Percentiles rank a stretch among this genome's conserved stretches.
Evolutionary conservation across 306 rosid species (phyloP).

Genomic region (Mimosa bimucronata): DNA sequence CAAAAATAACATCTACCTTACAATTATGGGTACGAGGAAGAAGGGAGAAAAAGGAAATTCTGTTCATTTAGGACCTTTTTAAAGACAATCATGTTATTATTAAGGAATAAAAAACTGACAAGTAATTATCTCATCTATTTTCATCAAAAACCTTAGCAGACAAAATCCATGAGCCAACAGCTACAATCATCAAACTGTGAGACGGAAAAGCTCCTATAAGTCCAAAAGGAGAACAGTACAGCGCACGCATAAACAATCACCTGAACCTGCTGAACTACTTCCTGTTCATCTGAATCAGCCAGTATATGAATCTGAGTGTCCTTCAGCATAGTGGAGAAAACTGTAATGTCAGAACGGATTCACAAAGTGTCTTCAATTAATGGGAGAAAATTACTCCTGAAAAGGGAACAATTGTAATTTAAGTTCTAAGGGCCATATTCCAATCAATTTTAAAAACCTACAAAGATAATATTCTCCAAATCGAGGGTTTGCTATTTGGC

Average conservation of each 20-base stretch:
- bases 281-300: conserved; percentile 97
- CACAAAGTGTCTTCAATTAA: conserved; percentile 59
- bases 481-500: conserved; percentile 79
- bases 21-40: too few relatives aligned
- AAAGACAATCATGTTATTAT: conserved; percentile 18
- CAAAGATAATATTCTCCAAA: conserved; percentile 95
- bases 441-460: conserved; percentile 52
- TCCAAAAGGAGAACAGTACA: conserved; percentile 3
- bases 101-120: conserved; percentile 21
- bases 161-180: too few relatives aligned
- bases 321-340: conserved; percentile 97
- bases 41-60: conserved; percentile 13
- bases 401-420: conserved; percentile 25
- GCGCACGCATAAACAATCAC: conserved; percentile 38
- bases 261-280: conserved; percentile 95
- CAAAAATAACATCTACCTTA: neutral
- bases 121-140: neutral
- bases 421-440: conserved; percentile 17
- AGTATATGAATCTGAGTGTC: conserved; percentile 85
- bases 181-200: too few relatives aligned
- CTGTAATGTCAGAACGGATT: conserved; percentile 66
- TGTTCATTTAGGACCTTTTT: conserved; percentile 24
- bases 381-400: conserved; percentile 23
- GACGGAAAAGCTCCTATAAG: too few relatives aligned
- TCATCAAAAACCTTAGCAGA: conserved; percentile 15